Evolutionary conservation across 2,329 filamentous ascomycete genomes (phyloP).

Genomic region (Xylariaceae sp.): DNA sequence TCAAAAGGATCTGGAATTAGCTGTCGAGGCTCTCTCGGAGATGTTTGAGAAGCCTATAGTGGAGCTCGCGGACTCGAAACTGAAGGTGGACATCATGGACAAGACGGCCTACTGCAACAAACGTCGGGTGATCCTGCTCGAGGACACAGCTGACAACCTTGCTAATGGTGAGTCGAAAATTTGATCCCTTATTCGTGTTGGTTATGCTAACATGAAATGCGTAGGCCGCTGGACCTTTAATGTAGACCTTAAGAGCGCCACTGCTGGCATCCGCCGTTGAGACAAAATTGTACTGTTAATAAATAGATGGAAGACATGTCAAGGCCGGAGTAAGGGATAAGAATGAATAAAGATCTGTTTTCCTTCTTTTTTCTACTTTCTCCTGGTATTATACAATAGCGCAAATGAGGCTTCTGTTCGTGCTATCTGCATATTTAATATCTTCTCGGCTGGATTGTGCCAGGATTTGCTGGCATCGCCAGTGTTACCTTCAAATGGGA

Average conservation of each 20-base stretch:
- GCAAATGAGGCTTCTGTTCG: neutral
- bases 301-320: constrained; percentile 26
- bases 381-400: neutral
- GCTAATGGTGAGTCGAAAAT: constrained; percentile 71
- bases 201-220: neutral
- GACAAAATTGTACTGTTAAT: constrained; percentile 16
- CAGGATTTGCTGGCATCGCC: neutral
- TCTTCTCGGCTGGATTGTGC: neutral
- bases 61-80: constrained; percentile 82
- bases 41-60: constrained; percentile 98
- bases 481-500: neutral
- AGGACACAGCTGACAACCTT: constrained; percentile 91
- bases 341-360: constrained; percentile 17
- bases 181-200: neutral
- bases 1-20: constrained; percentile 96
- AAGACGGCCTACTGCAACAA: constrained; percentile 98
- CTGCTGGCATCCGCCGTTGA: constrained; percentile 25
- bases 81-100: constrained; percentile 98
- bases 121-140: constrained; percentile 84
- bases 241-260: constrained; percentile 39
- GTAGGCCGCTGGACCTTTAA: constrained; percentile 44
- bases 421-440: no score
- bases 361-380: neutral
- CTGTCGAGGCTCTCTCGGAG: constrained; percentile 94
- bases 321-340: constrained; percentile 27